Evolutionary conservation across 805 yeast genomes (phyloP).

Genomic region (Kodamaea sagamina): DNA sequence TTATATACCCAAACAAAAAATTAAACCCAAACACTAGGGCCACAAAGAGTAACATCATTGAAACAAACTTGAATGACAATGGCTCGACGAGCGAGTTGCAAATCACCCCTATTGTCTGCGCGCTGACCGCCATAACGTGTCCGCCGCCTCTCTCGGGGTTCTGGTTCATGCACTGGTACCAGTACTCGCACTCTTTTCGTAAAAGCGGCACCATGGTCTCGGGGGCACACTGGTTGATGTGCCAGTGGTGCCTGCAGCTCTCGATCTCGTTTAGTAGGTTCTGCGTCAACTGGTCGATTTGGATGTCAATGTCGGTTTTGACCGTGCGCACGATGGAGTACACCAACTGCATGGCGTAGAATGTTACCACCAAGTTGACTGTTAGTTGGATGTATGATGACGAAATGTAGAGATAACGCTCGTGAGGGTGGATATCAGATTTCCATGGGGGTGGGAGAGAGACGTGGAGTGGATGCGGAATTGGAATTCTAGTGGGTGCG

Average conservation of each 20-base stretch:
- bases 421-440: slow-evolving; percentile 49
- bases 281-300: slow-evolving; percentile 49
- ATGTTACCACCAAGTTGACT: slow-evolving; percentile 49
- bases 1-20: slow-evolving; percentile 64
- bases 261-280: slow-evolving; percentile 53
- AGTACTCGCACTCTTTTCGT: slow-evolving; percentile 54
- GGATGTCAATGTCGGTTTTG: slow-evolving; percentile 52
- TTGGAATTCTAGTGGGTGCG: too few species aligned
- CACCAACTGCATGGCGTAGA: slow-evolving; percentile 46
- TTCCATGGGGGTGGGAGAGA: slow-evolving; percentile 64
- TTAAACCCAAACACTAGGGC: slow-evolving; percentile 57
- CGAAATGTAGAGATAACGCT: slow-evolving; percentile 54
- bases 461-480: neutral
- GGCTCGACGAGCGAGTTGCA: slow-evolving; percentile 68
- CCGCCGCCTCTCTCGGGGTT: slow-evolving; percentile 51
- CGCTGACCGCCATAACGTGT: slow-evolving; percentile 55
- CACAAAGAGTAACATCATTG: slow-evolving; percentile 46
- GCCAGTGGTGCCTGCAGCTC: slow-evolving; percentile 52
- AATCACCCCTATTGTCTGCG: slow-evolving; percentile 62
- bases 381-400: slow-evolving; percentile 63
- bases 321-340: slow-evolving; percentile 50
- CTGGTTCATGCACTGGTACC: slow-evolving; percentile 68
- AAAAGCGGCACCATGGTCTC: slow-evolving; percentile 59
- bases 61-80: slow-evolving; percentile 58
- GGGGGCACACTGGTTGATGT: slow-evolving; percentile 58